Evolutionary conservation across 2,329 filamentous ascomycete species (phyloP).

Genomic region (Calonectria crousiana): DNA sequence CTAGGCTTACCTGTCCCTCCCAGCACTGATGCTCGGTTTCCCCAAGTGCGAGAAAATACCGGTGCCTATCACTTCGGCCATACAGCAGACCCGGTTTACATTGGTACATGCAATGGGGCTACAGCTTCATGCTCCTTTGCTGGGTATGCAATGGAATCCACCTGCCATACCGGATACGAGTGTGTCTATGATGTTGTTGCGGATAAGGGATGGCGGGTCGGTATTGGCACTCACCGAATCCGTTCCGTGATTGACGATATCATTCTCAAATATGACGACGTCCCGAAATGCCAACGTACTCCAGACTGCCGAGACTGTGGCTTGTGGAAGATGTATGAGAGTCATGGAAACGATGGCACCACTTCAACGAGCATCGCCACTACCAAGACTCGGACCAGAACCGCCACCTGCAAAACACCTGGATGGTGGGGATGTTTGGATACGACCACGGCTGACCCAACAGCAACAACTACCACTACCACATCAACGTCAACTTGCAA

Average conservation of each 20-base stretch:
- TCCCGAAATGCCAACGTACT: constrained; percentile 81
- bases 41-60: constrained; percentile 79
- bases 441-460: constrained; percentile 65
- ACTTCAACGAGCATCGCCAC: constrained; percentile 70
- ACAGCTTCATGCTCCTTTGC: constrained; percentile 90
- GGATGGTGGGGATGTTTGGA: constrained; percentile 91
- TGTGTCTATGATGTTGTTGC: constrained; percentile 94
- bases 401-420: constrained; percentile 89
- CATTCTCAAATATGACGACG: constrained; percentile 82
- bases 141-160: constrained; percentile 92
- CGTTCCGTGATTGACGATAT: constrained; percentile 89
- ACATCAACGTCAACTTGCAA: constrained; percentile 68
- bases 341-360: constrained; percentile 85
- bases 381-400: constrained; percentile 80
- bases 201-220: constrained; percentile 92
- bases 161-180: constrained; percentile 90
- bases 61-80: constrained; percentile 93
- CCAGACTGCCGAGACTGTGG: constrained; percentile 89
- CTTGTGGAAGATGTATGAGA: constrained; percentile 95
- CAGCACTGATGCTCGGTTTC: constrained; percentile 76
- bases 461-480: constrained; percentile 58
- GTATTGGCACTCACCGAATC: constrained; percentile 92
- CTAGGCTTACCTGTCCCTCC: constrained; percentile 90
- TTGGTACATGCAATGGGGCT: constrained; percentile 92
- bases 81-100: constrained; percentile 94